Evolutionary conservation across 2,329 filamentous ascomycete genomes (phyloP), one percentile per base, ranked within the genome.

Genomic region (Orbilia javanica): DNA sequence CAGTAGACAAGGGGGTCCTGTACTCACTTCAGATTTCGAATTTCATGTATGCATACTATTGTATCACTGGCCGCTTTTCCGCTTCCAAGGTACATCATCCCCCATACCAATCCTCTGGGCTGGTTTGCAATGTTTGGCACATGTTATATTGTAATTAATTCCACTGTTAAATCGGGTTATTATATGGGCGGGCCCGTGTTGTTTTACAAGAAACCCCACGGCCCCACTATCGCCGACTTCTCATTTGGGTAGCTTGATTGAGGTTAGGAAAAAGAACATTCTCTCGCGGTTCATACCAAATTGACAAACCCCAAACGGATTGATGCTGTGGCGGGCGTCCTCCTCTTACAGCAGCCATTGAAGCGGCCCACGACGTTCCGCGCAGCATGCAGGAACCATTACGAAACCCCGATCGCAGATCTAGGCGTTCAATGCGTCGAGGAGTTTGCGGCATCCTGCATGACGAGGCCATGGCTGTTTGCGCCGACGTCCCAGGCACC

Each of bases 241-340:
- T 71, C 67, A 22, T 46, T 60, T 20, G 55, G 55, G 31, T 71
- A 34, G 22, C 67, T 71, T 42, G 44, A 53, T 71, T 64, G 22
- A 60, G 67, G 10, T 34, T 71, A 63, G 67, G 25, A 22, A 36
- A 18, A 27, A 20, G 42, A 48, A 25, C 18, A 42, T n/a, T 29
- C 15, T 71, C 67, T 71, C 67, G 29, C 55, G 15, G 34, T 63
- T 71, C 34, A 53, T 63, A 44, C 67, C 67, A 29, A 53, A 63
- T 63, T 29, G 55, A 64, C 48, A 55, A 46, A 34, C 13, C n/a
- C 27, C 25, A 42, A 36, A 71, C 67, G 4, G n/a, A 10, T 18
- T 44, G 42, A 6, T 44, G 39, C 11, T 44, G 42, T 44, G 27
- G 36, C 29, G 42, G 44, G 39, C 31, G 50, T 22, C 55, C 52